Evolutionary conservation across 2,329 filamentous ascomycete genomes (phyloP), one percentile per base, ranked within the genome.

Genomic region (Juglanconis juglandina): DNA sequence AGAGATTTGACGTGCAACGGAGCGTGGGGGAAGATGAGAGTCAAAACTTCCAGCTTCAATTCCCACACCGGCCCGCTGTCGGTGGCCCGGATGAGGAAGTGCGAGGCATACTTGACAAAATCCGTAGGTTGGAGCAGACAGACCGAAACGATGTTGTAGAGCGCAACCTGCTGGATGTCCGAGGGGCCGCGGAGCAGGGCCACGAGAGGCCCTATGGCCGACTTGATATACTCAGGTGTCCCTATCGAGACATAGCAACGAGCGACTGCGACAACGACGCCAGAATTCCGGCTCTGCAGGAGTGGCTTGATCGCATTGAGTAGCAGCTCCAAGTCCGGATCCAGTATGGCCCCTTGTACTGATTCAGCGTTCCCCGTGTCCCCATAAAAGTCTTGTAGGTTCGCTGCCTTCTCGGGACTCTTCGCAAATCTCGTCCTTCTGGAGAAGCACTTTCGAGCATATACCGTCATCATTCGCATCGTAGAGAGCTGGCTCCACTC

Each of bases 131-230:
- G 81, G 34, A 82, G 79, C 10, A 98, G 80, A 68, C 91, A 95
- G 49, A 99, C 90, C n/a, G 92, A 90, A 10, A 97, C 92, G 61
- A 98, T 93, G 71, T 98, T 97, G 79, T 94, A 94, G 17, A 99
- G 82, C 1, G 92, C 93, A 44, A 96, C 84, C 69, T 96, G 88
- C 70, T 96, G 89, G 55, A 96, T 92, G 70, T 98, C 94, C 62
- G 90, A 86, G 0, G 92, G 87, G 11, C 91, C 88, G 59, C 95
- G 87, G 60, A 99, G 79, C 37, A 99, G 83, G 14, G 94, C 92
- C 24, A 97, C 83, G 33, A 99, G 77, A 1, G 95, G 94, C 0
- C 94, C 93, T 59, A 96, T 85, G 6, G 92, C 87, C 30, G 83
- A 78, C 65, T 86, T 82, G 34, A 96, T 82, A 70, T 96, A 91